Evolutionary conservation across 2,329 filamentous ascomycete species (phyloP), one percentile per base, ranked within the genome.

Genomic region (Calonectria pteridis): DNA sequence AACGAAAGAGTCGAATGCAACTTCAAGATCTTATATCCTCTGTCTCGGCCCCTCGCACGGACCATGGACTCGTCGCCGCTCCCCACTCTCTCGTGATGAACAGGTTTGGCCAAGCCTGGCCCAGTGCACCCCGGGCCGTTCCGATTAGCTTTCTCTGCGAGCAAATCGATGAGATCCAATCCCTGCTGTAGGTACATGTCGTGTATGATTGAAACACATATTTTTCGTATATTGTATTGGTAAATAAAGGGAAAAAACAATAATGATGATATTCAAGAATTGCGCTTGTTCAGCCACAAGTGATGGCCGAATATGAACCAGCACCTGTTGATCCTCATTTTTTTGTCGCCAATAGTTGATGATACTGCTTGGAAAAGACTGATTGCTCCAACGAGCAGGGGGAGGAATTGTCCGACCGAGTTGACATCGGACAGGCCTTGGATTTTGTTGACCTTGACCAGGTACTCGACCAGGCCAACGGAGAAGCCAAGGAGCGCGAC

Each of bases 131-230:
- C 55, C 55, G 55, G 55, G 33, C 55, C 55, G 55, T 26, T 40
- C 55, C 55, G 55, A 62, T 62, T 62, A 62, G 55, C 55, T 62
- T 62, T 62, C 33, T 40, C 23, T 37, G n/a, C 10, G 14, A 35
- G 33, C 14, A 18, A 23, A 29, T 40, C 23, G n/a, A 62, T 18
- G 35, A 62, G 35, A 62, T 62, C 55, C 14, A 13, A 62, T 40
- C 55, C 55, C 55, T 62, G 55, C 43, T 46, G n/a, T 46, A n/a
- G 43, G 20, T 46, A 23, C n/a, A 46, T 6, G 43, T 46, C 43
- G 43, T 9, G 20, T 3, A 23, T 46, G 10, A 46, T 46, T 5
- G 43, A 46, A 9, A 46, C n/a, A 3, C 20, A n/a, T 23, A 46
- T 46, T 46, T 46, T 46, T 18, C 6, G n/a, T 23, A 20, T 23